phyloP scores from a whole-genome alignment of 2,329 filamentous ascomycete species.

The Aspergillus pseudoviridinutans region DNA sequence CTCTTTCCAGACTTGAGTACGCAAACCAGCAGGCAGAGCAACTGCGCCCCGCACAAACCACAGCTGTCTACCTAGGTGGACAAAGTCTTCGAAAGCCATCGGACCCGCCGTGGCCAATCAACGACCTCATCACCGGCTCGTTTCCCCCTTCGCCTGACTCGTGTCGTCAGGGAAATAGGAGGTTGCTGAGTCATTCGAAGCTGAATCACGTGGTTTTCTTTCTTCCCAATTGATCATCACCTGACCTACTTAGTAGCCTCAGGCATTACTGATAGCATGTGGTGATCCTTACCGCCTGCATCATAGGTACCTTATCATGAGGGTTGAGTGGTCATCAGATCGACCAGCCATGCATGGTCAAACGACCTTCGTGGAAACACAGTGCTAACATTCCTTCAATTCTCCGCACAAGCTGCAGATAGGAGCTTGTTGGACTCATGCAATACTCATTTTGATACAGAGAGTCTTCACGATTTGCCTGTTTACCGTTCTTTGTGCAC shows the following conservation, averaged over 20 bases:
- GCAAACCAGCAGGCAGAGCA: background rate
- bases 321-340: slow-evolving; percentile 7
- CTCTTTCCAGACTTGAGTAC: slow-evolving; percentile 3
- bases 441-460: background rate
- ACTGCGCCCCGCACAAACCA: slow-evolving; percentile 14
- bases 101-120: slow-evolving; percentile 8
- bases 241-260: slow-evolving; percentile 5
- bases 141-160: slow-evolving; percentile 13
- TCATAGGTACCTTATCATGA: slow-evolving; percentile 11
- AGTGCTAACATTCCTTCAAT: background rate
- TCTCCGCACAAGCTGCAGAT: background rate
- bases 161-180: slow-evolving; percentile 16
- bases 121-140: background rate
- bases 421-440: background rate
- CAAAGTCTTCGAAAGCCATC: background rate
- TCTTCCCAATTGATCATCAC: too few relatives aligned
- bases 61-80: background rate
- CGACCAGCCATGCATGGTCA: background rate
- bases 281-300: slow-evolving; percentile 6
- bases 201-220: background rate
- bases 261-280: slow-evolving; percentile 6
- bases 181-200: background rate
- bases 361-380: background rate
- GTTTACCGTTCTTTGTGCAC: background rate
- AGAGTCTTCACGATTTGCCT: background rate